Evolutionary conservation across 306 rosid genomes (phyloP), one percentile per base, ranked within the genome.

Genomic region (Ormosia emarginata): DNA sequence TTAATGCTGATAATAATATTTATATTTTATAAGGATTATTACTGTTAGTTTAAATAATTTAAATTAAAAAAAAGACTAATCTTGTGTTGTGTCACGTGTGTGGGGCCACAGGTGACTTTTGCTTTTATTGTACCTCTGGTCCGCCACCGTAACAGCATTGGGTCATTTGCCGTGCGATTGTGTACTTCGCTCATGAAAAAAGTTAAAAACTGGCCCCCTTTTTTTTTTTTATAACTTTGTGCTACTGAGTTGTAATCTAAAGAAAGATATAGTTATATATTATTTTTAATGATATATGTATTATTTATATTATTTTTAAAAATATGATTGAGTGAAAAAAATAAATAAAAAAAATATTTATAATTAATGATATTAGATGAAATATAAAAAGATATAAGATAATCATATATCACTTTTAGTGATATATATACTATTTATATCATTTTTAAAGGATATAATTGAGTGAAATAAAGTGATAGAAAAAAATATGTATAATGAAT

Each of bases 101-200:
- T 75, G 91, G 86, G 77, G 36, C 59, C 82, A 8, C 6, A 17
- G n/a, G 68, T 78, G 79, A 85, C 68, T 71, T 77, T 73, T 55
- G 44, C 70, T 13, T 15, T 68, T 49, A 34, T 63, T 57, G 4
- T 24, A 3, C 24, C 14, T 79, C 63, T 69, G 33, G 68, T 53
- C 68, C 55, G 67, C 56, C 63, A 70, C 75, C 8, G 71, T 83
- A 52, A 78, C 69, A 70, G 83, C 67, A 78, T 15, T 40, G 24
- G 52, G n/a, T 34, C 52, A 34, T 62, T 76, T 81, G 82, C 52
- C 55, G 63, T 62, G 41, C 49, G 44, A 62, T 75, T 66, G 2
- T 73, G 76, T 79, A 40, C 80, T 78, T 67, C 10, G 39, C 59
- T 33, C 15, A 18, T 34, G 36, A 40, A 50, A 59, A 41, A 33